phyloP scores from a whole-genome alignment of 495 filamentous ascomycete species.

The Xylaria castorea region DNA sequence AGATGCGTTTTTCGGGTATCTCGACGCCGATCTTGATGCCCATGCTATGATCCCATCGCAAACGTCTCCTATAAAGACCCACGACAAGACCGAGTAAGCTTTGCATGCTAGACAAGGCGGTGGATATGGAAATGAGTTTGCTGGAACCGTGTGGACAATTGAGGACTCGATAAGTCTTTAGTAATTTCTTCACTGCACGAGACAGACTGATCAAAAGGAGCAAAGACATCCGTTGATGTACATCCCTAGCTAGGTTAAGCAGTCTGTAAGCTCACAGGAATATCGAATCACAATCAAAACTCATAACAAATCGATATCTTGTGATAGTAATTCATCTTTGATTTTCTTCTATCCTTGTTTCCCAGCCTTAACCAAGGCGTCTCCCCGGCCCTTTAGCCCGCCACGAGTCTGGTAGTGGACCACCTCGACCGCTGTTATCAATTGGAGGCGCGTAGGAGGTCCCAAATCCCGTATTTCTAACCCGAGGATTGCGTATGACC shows the following conservation, averaged over 20 bases:
- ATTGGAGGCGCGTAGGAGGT: constrained; percentile 55
- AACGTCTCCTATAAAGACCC: neutral
- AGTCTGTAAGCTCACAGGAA: neutral
- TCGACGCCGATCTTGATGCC: constrained; percentile 30
- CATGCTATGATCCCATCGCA: constrained; percentile 23
- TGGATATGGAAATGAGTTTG: neutral
- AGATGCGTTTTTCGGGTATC: constrained; percentile 39
- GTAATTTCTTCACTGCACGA: neutral
- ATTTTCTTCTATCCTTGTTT: neutral
- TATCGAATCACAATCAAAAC: neutral
- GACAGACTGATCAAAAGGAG: neutral
- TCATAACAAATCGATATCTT: neutral
- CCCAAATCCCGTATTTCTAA: constrained; percentile 62
- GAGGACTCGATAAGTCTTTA: neutral
- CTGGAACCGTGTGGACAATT: neutral
- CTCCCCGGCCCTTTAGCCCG: constrained; percentile 69
- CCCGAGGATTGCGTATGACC: constrained; percentile 60
- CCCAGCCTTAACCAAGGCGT: constrained; percentile 60
- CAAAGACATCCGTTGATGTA: neutral
- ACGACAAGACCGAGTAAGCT: neutral
- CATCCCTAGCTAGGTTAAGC: neutral
- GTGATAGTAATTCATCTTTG: constrained; percentile 4
- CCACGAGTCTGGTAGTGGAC: constrained; percentile 66
- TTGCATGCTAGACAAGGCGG: neutral
- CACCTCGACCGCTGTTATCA: constrained; percentile 46